Conservation (phyloP, 2,329 filamentous ascomycete species). For the Ophiostoma ulmi region DNA sequence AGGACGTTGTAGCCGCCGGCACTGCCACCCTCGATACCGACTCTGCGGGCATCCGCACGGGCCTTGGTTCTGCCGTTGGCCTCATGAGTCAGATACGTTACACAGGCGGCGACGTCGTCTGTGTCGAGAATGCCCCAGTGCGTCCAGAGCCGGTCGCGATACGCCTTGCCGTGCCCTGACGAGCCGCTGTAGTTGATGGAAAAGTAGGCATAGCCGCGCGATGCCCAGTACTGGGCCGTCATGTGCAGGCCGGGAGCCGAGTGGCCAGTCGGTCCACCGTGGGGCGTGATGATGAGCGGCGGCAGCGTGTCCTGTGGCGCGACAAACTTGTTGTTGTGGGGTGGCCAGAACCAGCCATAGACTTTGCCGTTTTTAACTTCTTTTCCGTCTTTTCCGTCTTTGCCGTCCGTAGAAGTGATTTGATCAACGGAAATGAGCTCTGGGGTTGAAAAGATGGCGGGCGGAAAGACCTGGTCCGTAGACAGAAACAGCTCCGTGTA, state of each 20-base stretch:
- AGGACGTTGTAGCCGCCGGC: conserved; percentile 53
- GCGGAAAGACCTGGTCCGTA: conserved; percentile 34
- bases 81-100: conserved; percentile 37
- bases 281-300: conserved; percentile 39
- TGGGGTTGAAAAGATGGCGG: conserved; percentile 36
- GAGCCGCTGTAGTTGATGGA: conserved; percentile 42
- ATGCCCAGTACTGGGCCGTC: conserved; percentile 40
- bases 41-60: conserved; percentile 18
- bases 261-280: conserved; percentile 48
- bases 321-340: conserved; percentile 42
- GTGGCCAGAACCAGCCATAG: conserved; percentile 47
- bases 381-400: too few species aligned
- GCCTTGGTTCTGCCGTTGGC: conserved; percentile 26
- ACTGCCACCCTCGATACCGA: conserved; percentile 38
- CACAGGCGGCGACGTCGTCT: conserved; percentile 46
- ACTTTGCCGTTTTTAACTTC: conserved; percentile 32
- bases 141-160: conserved; percentile 45
- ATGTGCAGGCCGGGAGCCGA: conserved; percentile 42
- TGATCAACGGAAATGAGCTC: conserved; percentile 29
- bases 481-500: conserved; percentile 34
- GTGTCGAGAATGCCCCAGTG: conserved; percentile 49
- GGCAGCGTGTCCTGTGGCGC: conserved; percentile 28
- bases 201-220: conserved; percentile 49
- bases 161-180: conserved; percentile 46
- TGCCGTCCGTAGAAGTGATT: not conserved